phyloP scores from a whole-genome alignment of 139 green algal species.

The Chlorella sp. region DNA sequence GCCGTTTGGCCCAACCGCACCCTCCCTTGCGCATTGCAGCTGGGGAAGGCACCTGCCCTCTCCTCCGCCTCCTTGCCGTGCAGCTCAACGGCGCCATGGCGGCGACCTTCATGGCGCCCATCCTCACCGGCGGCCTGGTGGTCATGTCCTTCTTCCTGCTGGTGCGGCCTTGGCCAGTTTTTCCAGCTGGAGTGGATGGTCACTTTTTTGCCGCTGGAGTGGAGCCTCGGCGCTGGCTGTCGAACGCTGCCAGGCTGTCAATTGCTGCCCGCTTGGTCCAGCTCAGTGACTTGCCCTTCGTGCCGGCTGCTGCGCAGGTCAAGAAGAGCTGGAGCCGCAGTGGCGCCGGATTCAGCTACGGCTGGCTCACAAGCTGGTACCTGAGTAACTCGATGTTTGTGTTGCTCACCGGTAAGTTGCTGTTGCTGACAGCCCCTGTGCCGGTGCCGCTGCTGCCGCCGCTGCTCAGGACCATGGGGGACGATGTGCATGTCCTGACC shows the following conservation, averaged over 20 bases:
- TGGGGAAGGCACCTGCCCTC: not conserved
- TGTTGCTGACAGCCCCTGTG: no score
- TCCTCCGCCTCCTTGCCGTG: not conserved
- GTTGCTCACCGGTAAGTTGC: not conserved
- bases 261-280: no score
- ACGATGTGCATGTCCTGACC: no score
- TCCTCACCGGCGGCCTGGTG: constrained; percentile 1
- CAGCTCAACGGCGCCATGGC: constrained; percentile 40
- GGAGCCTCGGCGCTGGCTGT: no score
- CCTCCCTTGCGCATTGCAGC: not conserved
- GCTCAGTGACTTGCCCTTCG: no score
- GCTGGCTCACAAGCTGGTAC: not conserved
- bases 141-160: constrained; percentile 27
- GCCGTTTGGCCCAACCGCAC: no score
- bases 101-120: constrained; percentile 5
- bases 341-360: not conserved
- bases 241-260: no score
- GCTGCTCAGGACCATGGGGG: no score
- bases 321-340: not conserved
- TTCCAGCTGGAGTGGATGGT: no score
- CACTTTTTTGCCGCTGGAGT: no score
- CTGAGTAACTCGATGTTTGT: constrained; percentile 11
- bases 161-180: not conserved
- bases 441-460: no score
- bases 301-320: not conserved